Evolutionary conservation across 768 basidiomycete species (phyloP).

Genomic region (Rhodotorula babjevae): DNA sequence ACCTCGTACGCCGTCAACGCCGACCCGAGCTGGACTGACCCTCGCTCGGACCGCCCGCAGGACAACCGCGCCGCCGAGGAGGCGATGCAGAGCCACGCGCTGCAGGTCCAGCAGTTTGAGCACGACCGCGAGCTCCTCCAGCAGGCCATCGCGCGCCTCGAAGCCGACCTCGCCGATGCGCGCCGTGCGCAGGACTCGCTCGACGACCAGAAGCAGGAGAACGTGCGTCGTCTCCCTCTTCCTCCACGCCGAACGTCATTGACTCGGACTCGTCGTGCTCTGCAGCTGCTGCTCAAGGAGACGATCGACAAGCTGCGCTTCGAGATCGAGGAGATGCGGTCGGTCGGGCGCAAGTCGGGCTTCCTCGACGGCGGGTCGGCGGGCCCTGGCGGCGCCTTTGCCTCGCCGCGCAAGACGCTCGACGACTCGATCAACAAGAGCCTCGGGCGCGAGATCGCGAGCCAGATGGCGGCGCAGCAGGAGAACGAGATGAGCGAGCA

Average conservation of each 20-base stretch:
- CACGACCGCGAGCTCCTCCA: conserved; percentile 69
- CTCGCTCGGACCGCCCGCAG: conserved; percentile 62
- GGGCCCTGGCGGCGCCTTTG: not conserved
- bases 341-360: conserved; percentile 8
- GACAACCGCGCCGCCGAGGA: conserved; percentile 66
- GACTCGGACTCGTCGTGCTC: not conserved
- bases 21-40: not conserved
- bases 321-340: conserved; percentile 85
- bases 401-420: conserved; percentile 18
- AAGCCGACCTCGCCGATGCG: conserved; percentile 64
- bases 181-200: conserved; percentile 68
- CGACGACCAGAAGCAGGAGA: conserved; percentile 92
- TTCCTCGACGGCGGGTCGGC: conserved; percentile 9
- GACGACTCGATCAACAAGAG: conserved; percentile 25
- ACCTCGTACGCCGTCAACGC: conserved; percentile 29
- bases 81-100: conserved; percentile 50
- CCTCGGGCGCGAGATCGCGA: conserved; percentile 29
- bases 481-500: conserved; percentile 1
- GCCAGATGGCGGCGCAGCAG: conserved; percentile 6
- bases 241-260: not conserved
- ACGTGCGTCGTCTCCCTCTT: conserved; percentile 50
- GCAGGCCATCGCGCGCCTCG: conserved; percentile 64
- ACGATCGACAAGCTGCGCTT: conserved; percentile 91
- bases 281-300: conserved; percentile 66
- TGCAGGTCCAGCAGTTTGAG: conserved; percentile 55